phyloP scores from a whole-genome alignment of 148 eudicot genomes.

The Nepenthes gracilis region DNA sequence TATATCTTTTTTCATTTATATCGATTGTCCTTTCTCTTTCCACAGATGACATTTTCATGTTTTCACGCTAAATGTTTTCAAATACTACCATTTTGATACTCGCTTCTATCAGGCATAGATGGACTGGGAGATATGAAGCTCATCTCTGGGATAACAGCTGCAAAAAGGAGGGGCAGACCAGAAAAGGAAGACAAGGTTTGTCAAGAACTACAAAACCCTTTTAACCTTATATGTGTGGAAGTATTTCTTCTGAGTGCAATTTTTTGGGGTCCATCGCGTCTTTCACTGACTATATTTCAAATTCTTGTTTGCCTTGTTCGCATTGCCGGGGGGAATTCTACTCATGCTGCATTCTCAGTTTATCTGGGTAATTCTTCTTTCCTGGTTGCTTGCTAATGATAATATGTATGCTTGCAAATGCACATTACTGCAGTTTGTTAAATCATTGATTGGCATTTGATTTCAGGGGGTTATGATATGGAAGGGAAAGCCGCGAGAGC shows the following conservation, averaged over 20 bases:
- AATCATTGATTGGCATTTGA: background rate
- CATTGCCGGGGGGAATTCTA: conserved; percentile 24
- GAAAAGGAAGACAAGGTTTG: conserved; percentile 97
- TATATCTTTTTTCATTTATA: conserved; percentile 1
- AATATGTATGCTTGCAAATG: background rate
- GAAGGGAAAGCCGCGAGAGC: conserved; percentile 94
- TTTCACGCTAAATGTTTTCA: background rate
- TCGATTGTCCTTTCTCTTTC: background rate
- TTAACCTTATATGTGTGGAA: background rate
- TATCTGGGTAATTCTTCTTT: conserved; percentile 58
- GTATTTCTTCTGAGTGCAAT: conserved; percentile 12
- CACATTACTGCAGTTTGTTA: background rate
- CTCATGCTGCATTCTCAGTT: conserved; percentile 36
- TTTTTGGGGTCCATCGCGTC: conserved; percentile 9
- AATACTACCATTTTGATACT: background rate
- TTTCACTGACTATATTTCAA: conserved; percentile 18
- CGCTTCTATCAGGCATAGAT: conserved; percentile 46
- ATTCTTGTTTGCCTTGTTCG: conserved; percentile 29
- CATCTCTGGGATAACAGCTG: conserved; percentile 89
- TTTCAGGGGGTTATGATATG: conserved; percentile 84
- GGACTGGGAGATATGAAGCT: conserved; percentile 96
- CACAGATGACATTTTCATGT: background rate
- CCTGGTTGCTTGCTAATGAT: background rate
- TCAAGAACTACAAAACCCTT: conserved; percentile 2
- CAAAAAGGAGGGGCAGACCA: conserved; percentile 84